Base-by-base conservation (phyloP, 164 flowering plant genomes). In the Amborella trichopoda region DNA sequence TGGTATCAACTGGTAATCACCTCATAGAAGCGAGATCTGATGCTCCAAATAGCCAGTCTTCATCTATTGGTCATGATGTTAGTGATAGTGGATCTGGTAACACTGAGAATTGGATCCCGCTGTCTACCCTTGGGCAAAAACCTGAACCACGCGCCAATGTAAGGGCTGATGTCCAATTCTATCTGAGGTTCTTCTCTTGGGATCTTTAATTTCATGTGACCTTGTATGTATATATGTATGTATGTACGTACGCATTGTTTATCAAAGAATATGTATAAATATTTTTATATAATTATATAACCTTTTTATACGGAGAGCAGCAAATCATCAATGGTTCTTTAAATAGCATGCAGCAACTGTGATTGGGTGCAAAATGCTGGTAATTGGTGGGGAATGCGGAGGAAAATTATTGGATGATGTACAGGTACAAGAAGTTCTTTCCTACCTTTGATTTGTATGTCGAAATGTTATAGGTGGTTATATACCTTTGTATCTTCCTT, bases 331-430 rank as follows among this genome's bases (percentile, higher is more conserved):
- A n/a, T 26, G 41, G 21, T 26, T 47, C 17, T 18, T 26, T 50
- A 47, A 44, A 67, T 59, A 91, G 96, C 99, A 93, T 72, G 99
- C 96, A 45, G 91, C 96, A 25, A 70, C 96, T 61, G 91, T 88
- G 1, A 63, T 88, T 54, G 99, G 94, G 56, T 76, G 79, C 74
- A 93, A 88, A 68, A 93, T 93, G 99, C 66, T 93, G 44, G 91
- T 93, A 34, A 95, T 93, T 60, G 99, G 99, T 33, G 99, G 99
- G 52, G 99, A 93, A 70, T 74, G 94, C 54, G 81, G 73, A 46
- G 71, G 64, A 43, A 88, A 75, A 40, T 50, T 85, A 66, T 66
- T 93, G 40, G 95, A 93, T 33, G 99, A 93, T 80, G 89, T 93
- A 20, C 95, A 84, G 91, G 99, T 93, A 70, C 18, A 8, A 37